Evolutionary conservation across 2,329 filamentous ascomycete genomes (phyloP), one percentile per base, ranked within the genome.

Genomic region (Cladosporium sp.): DNA sequence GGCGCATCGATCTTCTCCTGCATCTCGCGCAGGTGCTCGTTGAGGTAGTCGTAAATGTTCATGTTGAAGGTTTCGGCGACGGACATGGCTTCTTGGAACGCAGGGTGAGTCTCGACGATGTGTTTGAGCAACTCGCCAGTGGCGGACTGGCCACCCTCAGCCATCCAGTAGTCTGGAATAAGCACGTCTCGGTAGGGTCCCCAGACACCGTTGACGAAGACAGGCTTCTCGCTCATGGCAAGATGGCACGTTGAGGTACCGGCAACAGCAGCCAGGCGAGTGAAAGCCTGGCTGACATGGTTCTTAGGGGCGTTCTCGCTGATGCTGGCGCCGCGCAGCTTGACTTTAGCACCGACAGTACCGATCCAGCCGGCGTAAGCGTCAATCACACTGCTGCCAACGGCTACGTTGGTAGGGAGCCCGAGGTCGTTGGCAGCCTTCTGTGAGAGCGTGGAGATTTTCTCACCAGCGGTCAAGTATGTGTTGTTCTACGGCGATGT

Each of bases 341-440:
- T 81, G 62, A 96, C 89, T 71, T 96, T 96, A 56, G 93, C 92
- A 54, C 93, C 93, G n/a, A 98, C 93, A 1, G 93, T 97, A 56
- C 93, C 93, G 61, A 98, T 93, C 93, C 93, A 98, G 58, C 93
- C 93, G 55, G 93, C 93, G 65, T 98, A 98, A 14, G 93, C 93
- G 69, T 98, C 93, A 66, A 98, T 98, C 58, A 98, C 93, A 70
- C 91, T 91, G 65, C 89, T 95, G 50, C 93, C 93, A 52, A 98
- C 87, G 14, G 93, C 89, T 61, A 96, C 93, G 37, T 91, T 92
- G 16, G 86, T 78, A 4, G 86, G 86, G 3, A 98, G 79, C 7
- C 93, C 92, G 56, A 98, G 82, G 59, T 96, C 87, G 44, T 77
- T 72, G 13, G 87, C 89, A 5, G 93, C 91, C 64, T 87, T 87